These are phyloP conservation scores for Arabis alpina DNA, from an alignment of 345 rosid species.

Conservation along the genomic window DNA sequence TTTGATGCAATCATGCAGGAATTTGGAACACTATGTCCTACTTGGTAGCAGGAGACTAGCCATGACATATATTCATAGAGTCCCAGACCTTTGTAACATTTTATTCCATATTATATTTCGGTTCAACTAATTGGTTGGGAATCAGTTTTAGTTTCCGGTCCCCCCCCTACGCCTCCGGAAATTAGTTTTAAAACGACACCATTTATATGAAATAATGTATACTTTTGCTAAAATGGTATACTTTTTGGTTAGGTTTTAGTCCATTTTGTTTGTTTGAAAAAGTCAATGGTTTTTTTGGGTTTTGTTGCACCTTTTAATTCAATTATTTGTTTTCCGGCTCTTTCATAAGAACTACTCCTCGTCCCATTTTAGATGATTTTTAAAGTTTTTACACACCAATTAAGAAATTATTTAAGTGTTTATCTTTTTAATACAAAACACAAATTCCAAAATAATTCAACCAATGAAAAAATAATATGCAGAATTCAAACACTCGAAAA, in stretches of 20 bases:
- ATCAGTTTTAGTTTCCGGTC: constrained; percentile 6
- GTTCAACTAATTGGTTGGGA: background rate
- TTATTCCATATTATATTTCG: constrained; percentile 8
- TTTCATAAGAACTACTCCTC: background rate
- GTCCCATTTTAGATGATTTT: no score
- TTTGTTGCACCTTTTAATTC: background rate
- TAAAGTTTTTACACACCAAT: no score
- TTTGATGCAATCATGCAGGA: constrained; percentile 27
- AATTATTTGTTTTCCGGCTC: background rate
- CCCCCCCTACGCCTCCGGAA: background rate
- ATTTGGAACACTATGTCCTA: constrained; percentile 26
- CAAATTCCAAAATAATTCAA: no score
- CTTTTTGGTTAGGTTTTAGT: no score
- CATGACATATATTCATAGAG: constrained; percentile 13
- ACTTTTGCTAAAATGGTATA: no score
- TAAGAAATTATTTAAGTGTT: no score
- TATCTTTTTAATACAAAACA: no score
- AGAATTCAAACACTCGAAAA: no score
- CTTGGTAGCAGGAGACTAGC: constrained; percentile 13
- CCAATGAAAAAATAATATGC: no score
- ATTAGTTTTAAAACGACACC: background rate
- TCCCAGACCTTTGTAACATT: constrained; percentile 3
- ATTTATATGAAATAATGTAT: no score
- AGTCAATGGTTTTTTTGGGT: background rate
- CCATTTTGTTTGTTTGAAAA: background rate